Evolutionary conservation across 768 basidiomycete genomes (phyloP).

Genomic region (Leccinum boreale): DNA sequence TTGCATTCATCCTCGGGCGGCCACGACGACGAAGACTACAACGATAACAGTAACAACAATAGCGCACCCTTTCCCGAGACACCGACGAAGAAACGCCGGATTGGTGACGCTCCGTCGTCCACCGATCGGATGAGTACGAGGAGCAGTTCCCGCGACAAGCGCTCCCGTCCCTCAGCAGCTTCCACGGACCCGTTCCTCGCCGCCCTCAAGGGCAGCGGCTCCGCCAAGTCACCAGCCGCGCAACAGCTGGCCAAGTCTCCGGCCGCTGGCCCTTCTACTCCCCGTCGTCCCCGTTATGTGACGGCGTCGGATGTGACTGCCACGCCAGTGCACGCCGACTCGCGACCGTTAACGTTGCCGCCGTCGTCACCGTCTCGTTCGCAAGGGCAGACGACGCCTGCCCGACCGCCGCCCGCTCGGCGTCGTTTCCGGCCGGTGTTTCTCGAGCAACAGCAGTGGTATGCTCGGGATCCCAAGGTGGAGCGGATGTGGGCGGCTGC

Average conservation of each 20-base stretch:
- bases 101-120: slow-evolving; percentile 15
- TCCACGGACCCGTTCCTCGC: slow-evolving; percentile 18
- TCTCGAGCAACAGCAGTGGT: slow-evolving; percentile 50
- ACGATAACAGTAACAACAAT: background rate
- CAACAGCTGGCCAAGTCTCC: background rate
- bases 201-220: slow-evolving; percentile 11
- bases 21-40: slow-evolving; percentile 25
- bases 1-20: slow-evolving; percentile 7
- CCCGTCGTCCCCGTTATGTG: slow-evolving; percentile 13
- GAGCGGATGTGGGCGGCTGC: slow-evolving; percentile 26
- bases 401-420: slow-evolving; percentile 14
- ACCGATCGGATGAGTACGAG: slow-evolving; percentile 9
- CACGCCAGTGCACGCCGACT: slow-evolving; percentile 13
- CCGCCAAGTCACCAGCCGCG: background rate
- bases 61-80: slow-evolving; percentile 33
- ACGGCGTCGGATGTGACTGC: slow-evolving; percentile 1
- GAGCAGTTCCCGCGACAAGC: slow-evolving; percentile 11
- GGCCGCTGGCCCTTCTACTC: slow-evolving; percentile 24
- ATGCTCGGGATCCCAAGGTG: slow-evolving; percentile 37
- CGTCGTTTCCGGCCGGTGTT: slow-evolving; percentile 49
- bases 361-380: slow-evolving; percentile 11
- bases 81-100: slow-evolving; percentile 41
- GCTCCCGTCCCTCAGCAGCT: background rate
- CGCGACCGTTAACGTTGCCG: slow-evolving; percentile 18
- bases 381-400: slow-evolving; percentile 11